Evolutionary conservation across 179 eudicot genomes (phyloP), one percentile per base, ranked within the genome.

Genomic region (Dionaea muscipula): DNA sequence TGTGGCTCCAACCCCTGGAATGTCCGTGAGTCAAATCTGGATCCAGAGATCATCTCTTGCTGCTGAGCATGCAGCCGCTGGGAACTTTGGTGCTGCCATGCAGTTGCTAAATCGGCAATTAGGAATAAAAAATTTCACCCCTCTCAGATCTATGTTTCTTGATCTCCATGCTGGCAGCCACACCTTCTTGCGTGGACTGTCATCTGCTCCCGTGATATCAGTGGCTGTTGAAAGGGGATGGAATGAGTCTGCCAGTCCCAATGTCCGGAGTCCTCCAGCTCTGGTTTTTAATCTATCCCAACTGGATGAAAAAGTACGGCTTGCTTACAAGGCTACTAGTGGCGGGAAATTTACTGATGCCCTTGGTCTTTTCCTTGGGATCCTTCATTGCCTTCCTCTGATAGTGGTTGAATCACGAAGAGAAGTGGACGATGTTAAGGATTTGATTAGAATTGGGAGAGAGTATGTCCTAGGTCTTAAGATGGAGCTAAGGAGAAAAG

Each of bases 1-100:
- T 59, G 76, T 80, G 39, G 68, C 87, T 44, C 97, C 97, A 2
- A 65, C 85, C 39, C 70, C 73, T 11, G 97, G 97, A 37, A 77
- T 84, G 83, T 91, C 97, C 0, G 94, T 86, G 21, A 84, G 84
- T 70, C 97, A 90, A 57, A 86, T 86, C 57, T 90, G 98, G 98
- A 73, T 64, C 54, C 98, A 91, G 58, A 84, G 53, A 66, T 91
- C 98, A 12, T 84, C 94, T 48, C 84, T 91, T 26, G 95, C 98
- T 26, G 95, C 95, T 24, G 97, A 90, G 60, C 95, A 86, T 50
- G 97, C 87, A 24, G 97, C 90, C 26, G 97, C 95, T 25, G 97
- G 97, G 28, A 84, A 87, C 57, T 87, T 86, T 11, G 98, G 87
- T 52, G 82, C 95, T 39, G 98, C 95, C n/a, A 87, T 91, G 94